Base-by-base conservation (phyloP, 2,329 filamentous ascomycete genomes). In the Rosellinia necatrix region DNA sequence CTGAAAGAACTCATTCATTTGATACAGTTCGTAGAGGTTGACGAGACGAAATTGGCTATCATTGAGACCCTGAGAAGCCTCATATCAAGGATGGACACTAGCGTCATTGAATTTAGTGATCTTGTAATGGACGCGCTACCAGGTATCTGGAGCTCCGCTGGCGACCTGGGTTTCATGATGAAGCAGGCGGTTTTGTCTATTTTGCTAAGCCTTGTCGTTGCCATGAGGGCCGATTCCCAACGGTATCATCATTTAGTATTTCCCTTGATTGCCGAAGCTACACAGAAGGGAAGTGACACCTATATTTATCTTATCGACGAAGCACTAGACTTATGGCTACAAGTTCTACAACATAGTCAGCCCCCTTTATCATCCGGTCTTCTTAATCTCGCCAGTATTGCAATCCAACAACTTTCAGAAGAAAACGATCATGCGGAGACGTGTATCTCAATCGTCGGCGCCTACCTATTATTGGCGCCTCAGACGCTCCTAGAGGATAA, bases 161-260 rank as follows among this genome's bases (percentile, higher is more conserved):
- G 88, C 0, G 74, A 77, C 2, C 89, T 96, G 58, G 90, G 94
- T 67, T 91, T 92, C 73, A 84, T 97, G 72, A 89, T 97, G 79
- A 97, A 97, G 73, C 92, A 97, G 73, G 87, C 91, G 1, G 92
- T 97, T 49, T 82, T 97, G 54, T 90, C 89, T 2, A 88, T 97
- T 34, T 85, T 97, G 48, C 82, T 90, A 1, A 88, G 91, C 2
- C 79, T 99, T 12, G 90, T 96, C n/a, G 86, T 86, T 69, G 89
- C 92, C 1, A 90, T 97, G 84, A 91, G 89, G 56, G 81, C 83
- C 10, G 83, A 88, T 8, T 94, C 91, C 4, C 82, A 87, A 59
- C 82, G 86, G 15, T 96, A 96, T 65, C 91, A 97, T 61, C 74
- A 81, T 13, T 79, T 92, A 49, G 89, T 97, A 64, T 76, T 96